Conservation (phyloP, 352 stramenopile species). For the Chrysophaeum taylorii region DNA sequence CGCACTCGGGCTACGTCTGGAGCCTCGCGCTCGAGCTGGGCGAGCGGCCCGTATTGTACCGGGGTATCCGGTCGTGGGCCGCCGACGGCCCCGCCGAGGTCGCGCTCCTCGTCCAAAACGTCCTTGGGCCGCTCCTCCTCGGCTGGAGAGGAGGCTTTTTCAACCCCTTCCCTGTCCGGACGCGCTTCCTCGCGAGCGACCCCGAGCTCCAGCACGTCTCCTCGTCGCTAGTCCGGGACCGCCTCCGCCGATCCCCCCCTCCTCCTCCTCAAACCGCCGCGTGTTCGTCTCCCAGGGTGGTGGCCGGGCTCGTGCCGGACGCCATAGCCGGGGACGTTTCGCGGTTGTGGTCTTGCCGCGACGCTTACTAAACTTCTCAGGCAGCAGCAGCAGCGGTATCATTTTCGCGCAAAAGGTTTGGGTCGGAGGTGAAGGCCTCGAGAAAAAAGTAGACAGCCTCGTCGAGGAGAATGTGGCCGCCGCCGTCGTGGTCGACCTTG, state of each 20-base stretch:
- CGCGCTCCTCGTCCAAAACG: not conserved
- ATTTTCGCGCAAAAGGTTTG: not conserved
- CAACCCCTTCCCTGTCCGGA: not conserved
- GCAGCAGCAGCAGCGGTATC: no score
- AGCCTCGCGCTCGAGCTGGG: not conserved
- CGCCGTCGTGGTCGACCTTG: not conserved
- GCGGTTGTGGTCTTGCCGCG: no score
- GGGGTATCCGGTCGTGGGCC: not conserved
- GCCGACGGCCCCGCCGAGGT: not conserved
- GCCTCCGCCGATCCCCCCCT: no score
- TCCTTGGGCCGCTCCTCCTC: conserved; percentile 3
- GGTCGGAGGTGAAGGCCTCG: not conserved
- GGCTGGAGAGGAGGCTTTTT: no score
- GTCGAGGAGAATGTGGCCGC: not conserved
- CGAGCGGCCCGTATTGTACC: not conserved
- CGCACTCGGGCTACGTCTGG: not conserved
- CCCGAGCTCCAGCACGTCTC: not conserved
- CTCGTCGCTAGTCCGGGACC: not conserved
- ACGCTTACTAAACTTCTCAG: no score
- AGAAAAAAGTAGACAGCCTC: conserved; percentile 12
- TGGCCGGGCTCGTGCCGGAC: not conserved
- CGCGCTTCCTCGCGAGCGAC: not conserved
- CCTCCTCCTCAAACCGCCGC: no score
- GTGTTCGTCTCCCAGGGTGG: not conserved
- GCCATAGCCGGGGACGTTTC: not conserved